These are phyloP conservation scores for Onygenales sp. DNA, from an alignment of 2,329 filamentous ascomycete genomes.

Conservation along the genomic window DNA sequence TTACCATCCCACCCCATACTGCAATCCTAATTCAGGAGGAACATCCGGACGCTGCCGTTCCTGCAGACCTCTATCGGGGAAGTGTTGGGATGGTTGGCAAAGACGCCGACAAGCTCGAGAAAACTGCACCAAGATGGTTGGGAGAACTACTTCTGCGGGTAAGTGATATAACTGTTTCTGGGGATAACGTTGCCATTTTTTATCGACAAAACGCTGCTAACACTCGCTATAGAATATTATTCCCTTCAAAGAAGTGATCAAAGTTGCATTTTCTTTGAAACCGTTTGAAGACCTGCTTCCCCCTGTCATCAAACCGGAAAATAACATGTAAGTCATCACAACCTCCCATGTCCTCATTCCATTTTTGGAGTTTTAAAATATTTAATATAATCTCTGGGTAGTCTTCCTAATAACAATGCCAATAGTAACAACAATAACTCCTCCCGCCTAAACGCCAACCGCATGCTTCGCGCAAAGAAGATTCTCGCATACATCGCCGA, in stretches of 20 bases:
- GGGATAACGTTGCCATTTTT: not conserved
- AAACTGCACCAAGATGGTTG: slow-evolving; percentile 81
- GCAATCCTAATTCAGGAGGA: slow-evolving; percentile 58
- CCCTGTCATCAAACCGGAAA: slow-evolving; percentile 55
- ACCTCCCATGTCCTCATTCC: not conserved
- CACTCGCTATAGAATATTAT: slow-evolving; percentile 54
- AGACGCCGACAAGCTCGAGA: slow-evolving; percentile 76
- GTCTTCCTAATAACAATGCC: not conserved
- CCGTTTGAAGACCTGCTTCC: slow-evolving; percentile 70
- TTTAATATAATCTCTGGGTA: not conserved
- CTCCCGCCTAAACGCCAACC: slow-evolving; percentile 87
- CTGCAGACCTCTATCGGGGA: slow-evolving; percentile 82
- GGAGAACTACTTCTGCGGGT: slow-evolving; percentile 73
- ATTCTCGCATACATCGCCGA: slow-evolving; percentile 88
- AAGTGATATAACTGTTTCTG: slow-evolving; percentile 15
- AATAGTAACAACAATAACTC: slow-evolving; percentile 45
- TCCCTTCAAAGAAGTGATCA: slow-evolving; percentile 81
- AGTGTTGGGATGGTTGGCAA: slow-evolving; percentile 68
- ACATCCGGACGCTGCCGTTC: slow-evolving; percentile 51
- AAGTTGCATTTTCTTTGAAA: slow-evolving; percentile 87
- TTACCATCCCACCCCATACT: slow-evolving; percentile 40
- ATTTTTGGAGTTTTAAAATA: not conserved
- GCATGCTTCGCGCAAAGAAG: slow-evolving; percentile 93
- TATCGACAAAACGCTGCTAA: not conserved
- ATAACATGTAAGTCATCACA: slow-evolving; percentile 44